Evolutionary conservation across 2,329 filamentous ascomycete species (phyloP), one percentile per base, ranked within the genome.

Genomic region (Bipolaris gigantea): DNA sequence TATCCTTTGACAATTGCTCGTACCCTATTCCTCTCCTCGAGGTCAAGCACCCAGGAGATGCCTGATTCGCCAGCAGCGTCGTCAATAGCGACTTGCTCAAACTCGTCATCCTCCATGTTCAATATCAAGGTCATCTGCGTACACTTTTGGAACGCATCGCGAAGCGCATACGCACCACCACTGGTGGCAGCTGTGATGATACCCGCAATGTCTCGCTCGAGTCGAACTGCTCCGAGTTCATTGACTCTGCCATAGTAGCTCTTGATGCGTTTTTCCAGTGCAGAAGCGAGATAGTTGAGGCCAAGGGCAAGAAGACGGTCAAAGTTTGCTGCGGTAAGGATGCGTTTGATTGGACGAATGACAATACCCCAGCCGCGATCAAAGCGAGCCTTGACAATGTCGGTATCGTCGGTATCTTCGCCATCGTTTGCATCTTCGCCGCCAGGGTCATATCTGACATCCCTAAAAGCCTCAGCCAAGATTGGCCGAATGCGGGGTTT

Each of bases 41-140:
- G 81, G 54, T 81, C 87, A 59, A 92, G 65, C 41, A 87, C 82
- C 89, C 89, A 92, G 46, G 82, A 80, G 68, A 94, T 85, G 10
- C 84, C 88, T 13, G 80, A 76, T 50, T 83, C 80, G 56, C 73
- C 71, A 44, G 76, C 71, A 30, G 79, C 75, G 36, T 81, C 76
- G 6, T 74, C 68, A 35, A 15, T 23, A 2, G 76, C 72, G 35
- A 92, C 75, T 73, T 94, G 91, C 43, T 93, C 89, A 89, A 92
- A 96, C 75, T 97, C 93, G 53, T 97, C 92, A 32, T 94, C 90
- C 71, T 97, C 92, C 91, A 97, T 95, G 64, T 92, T 93, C 71
- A 93, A 86, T 15, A 96, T 85, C 80, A 95, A 85, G 53, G 89
- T 85, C 65, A 96, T 87, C 80, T 97, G 91, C 55, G 83, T 81